These are phyloP conservation scores for Cyclostephanos tholiformis DNA, from an alignment of 108 stramenopile genomes.

Conservation along the genomic window DNA sequence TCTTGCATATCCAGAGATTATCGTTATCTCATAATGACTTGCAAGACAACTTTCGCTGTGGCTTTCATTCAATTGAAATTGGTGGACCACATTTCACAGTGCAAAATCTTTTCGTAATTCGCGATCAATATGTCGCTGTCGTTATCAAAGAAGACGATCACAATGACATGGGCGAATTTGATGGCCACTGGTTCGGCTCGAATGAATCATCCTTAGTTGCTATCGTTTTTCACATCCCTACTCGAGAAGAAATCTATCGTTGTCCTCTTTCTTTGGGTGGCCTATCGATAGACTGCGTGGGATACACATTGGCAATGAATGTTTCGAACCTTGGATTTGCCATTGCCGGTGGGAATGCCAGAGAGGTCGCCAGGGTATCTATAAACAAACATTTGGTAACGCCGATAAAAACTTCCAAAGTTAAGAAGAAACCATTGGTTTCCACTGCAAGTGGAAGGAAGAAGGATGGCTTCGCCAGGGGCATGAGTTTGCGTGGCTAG, in stretches of 20 bases:
- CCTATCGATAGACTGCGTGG: constrained; percentile 19
- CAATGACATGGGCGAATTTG: constrained; percentile 10
- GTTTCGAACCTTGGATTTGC: constrained; percentile 36
- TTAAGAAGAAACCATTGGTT: constrained; percentile 42
- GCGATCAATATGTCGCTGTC: constrained; percentile 34
- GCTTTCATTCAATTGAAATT: constrained; percentile 18
- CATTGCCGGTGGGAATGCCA: constrained; percentile 31
- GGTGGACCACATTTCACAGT: constrained; percentile 8
- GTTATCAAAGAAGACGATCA: constrained; percentile 3
- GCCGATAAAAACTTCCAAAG: constrained; percentile 21
- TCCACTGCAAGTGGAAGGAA: constrained; percentile 31
- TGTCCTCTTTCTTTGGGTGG: constrained; percentile 8
- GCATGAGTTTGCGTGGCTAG: constrained; percentile 44
- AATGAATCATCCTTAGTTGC: constrained; percentile 17
- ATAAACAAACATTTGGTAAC: constrained; percentile 3
- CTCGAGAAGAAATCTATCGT: constrained; percentile 20
- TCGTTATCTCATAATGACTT: background rate
- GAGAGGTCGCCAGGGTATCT: constrained; percentile 25
- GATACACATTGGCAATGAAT: constrained; percentile 27
- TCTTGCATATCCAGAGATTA: background rate
- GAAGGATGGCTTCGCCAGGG: constrained; percentile 47
- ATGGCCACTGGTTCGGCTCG: constrained; percentile 38
- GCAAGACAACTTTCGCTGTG: background rate
- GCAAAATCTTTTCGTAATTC: constrained; percentile 6
- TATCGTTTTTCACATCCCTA: constrained; percentile 33